phyloP scores from a whole-genome alignment of 2,329 filamentous ascomycete species.

The Aureobasidium sp. region DNA sequence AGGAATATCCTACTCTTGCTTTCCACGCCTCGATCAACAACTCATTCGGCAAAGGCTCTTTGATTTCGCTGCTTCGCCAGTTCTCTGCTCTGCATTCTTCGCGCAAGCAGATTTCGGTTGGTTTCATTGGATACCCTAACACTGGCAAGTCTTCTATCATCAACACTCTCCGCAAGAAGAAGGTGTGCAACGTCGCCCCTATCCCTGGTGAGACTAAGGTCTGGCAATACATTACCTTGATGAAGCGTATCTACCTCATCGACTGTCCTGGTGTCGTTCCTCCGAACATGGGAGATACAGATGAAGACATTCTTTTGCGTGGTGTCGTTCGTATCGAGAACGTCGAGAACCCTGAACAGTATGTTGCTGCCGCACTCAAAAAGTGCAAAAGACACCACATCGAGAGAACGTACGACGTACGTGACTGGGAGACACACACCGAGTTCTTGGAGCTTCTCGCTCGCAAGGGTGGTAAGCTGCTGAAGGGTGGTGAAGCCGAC shows the following conservation, averaged over 20 bases:
- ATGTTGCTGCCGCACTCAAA: slow-evolving; percentile 73
- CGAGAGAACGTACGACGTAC: slow-evolving; percentile 86
- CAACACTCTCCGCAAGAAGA: slow-evolving; percentile 90
- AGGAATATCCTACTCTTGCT: slow-evolving; percentile 86
- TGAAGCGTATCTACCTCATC: slow-evolving; percentile 91
- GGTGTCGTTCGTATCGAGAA: slow-evolving; percentile 94
- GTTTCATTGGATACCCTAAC: slow-evolving; percentile 84
- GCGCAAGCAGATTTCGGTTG: slow-evolving; percentile 89
- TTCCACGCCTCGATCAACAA: slow-evolving; percentile 95
- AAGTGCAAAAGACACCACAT: slow-evolving; percentile 81
- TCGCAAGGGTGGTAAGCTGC: slow-evolving; percentile 73
- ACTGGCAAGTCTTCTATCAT: slow-evolving; percentile 96
- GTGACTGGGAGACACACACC: slow-evolving; percentile 64
- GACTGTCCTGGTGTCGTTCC: slow-evolving; percentile 96
- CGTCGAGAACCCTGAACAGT: slow-evolving; percentile 92
- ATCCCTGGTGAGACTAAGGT: slow-evolving; percentile 97
- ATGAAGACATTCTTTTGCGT: slow-evolving; percentile 79
- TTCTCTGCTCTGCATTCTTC: slow-evolving; percentile 85
- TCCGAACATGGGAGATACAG: slow-evolving; percentile 72
- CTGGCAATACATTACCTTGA: slow-evolving; percentile 94
- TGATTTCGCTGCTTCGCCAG: slow-evolving; percentile 86
- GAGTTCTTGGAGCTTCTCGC: slow-evolving; percentile 84
- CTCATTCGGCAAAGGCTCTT: slow-evolving; percentile 88
- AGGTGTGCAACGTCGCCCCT: slow-evolving; percentile 85
- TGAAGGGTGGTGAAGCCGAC: slow-evolving; percentile 92